phyloP scores from a whole-genome alignment of 1,139 yeast genomes.

The Suhomyces bokatorum region DNA sequence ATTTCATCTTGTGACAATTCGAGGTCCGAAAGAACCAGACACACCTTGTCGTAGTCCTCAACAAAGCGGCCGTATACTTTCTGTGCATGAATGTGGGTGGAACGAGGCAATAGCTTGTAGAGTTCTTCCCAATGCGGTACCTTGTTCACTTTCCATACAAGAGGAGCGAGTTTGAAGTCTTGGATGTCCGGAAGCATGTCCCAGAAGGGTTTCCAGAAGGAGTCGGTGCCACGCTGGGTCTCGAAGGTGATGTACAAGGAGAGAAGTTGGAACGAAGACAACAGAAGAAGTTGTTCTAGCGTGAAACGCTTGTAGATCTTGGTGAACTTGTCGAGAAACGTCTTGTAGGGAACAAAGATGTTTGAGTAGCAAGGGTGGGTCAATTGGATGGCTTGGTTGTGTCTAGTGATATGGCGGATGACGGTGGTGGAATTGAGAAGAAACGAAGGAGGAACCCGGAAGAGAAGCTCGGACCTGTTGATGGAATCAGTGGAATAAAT shows the following conservation, averaged over 20 bases:
- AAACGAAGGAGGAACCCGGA: conserved; percentile 58
- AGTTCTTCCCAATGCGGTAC: conserved; percentile 25
- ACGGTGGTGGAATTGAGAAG: conserved; percentile 64
- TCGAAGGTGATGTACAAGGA: conserved; percentile 53
- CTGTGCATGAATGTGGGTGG: conserved; percentile 34
- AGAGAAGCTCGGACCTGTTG: conserved; percentile 41
- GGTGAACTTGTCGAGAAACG: conserved; percentile 22
- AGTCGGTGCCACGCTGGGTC: conserved; percentile 30
- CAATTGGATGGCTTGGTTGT: conserved; percentile 21
- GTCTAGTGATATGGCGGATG: conserved; percentile 35
- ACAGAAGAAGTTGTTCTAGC: conserved; percentile 28
- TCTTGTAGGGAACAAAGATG: conserved; percentile 23
- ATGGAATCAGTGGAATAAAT: conserved; percentile 45
- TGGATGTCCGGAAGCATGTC: conserved; percentile 52
- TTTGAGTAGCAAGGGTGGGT: conserved; percentile 23
- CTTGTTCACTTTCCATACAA: conserved; percentile 48
- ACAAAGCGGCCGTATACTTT: conserved; percentile 40
- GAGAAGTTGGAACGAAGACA: conserved; percentile 51
- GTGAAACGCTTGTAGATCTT: conserved; percentile 34
- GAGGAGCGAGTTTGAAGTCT: conserved; percentile 53
- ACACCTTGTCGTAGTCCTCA: conserved; percentile 37
- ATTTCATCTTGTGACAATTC: not conserved
- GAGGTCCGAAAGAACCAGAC: conserved; percentile 21
- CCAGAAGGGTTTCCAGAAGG: conserved; percentile 69
- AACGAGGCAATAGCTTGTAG: conserved; percentile 40